These are phyloP conservation scores for Fistulinella cinereoalba DNA, from an alignment of 1,284 basidiomycete species.

Conservation along the genomic window DNA sequence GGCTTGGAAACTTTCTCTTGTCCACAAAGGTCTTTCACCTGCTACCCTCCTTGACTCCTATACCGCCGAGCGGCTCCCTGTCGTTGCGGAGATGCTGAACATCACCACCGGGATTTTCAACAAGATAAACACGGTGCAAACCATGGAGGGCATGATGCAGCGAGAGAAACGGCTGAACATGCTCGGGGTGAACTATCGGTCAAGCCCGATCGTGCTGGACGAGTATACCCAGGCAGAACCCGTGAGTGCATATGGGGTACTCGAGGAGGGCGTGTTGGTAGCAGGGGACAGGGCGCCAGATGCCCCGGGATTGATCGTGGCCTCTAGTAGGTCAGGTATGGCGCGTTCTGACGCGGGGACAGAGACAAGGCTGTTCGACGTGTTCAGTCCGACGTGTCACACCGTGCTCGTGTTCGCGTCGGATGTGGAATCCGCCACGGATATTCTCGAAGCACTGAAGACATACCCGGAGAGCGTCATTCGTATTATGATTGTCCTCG, in stretches of 20 bases:
- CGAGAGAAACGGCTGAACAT: constrained; percentile 25
- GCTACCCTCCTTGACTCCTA: constrained; percentile 36
- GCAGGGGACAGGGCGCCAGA: constrained; percentile 25
- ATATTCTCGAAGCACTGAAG: constrained; percentile 9
- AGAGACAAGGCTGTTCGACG: constrained; percentile 22
- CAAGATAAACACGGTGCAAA: neutral
- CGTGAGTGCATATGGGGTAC: constrained; percentile 12
- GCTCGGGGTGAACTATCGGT: constrained; percentile 37
- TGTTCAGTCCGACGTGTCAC: constrained; percentile 23
- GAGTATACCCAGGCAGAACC: constrained; percentile 8
- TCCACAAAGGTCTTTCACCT: constrained; percentile 32
- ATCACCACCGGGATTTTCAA: constrained; percentile 18
- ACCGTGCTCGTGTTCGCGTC: constrained; percentile 25
- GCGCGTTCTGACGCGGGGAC: neutral
- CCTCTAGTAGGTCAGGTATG: neutral
- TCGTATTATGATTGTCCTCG: constrained; percentile 14
- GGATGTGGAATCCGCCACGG: constrained; percentile 1
- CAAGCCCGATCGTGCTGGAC: constrained; percentile 33
- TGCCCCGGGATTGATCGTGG: constrained; percentile 9
- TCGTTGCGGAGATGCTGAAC: constrained; percentile 38
- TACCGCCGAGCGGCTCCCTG: constrained; percentile 37
- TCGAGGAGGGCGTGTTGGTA: constrained; percentile 11
- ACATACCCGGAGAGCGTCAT: constrained; percentile 1
- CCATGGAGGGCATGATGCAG: neutral
- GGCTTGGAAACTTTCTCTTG: constrained; percentile 42